These are phyloP conservation scores for Mucor circinelloides DNA, from an alignment of 371 early-diverging fungal species.

Conservation along the genomic window DNA sequence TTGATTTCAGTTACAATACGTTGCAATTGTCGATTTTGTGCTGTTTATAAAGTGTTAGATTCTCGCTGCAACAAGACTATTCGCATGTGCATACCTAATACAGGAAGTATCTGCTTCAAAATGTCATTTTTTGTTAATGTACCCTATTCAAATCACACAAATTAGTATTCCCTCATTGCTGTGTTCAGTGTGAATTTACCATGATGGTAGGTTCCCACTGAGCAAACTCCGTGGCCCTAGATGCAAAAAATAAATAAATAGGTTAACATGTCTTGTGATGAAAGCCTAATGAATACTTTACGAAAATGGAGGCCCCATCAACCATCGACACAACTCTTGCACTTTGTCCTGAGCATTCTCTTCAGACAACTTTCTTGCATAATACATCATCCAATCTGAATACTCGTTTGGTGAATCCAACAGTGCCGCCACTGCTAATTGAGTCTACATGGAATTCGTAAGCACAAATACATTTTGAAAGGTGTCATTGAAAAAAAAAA, in stretches of 20 bases:
- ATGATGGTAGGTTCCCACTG: conserved; percentile 32
- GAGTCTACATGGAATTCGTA: conserved; percentile 42
- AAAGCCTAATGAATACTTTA: conserved; percentile 20
- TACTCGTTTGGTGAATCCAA: conserved; percentile 68
- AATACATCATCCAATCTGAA: conserved; percentile 64
- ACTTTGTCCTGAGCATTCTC: conserved; percentile 64
- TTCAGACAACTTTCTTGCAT: conserved; percentile 71
- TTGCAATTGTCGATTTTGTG: conserved; percentile 53
- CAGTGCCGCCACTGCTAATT: conserved; percentile 62
- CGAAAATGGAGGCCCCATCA: conserved; percentile 65
- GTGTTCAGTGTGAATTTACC: conserved; percentile 15
- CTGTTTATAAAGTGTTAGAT: conserved; percentile 17
- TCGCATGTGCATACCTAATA: conserved; percentile 29
- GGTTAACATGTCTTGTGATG: neutral
- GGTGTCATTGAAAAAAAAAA: too few relatives aligned
- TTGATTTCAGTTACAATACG: conserved; percentile 45
- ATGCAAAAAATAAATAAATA: conserved; percentile 3
- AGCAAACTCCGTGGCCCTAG: conserved; percentile 11
- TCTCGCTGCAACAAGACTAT: neutral
- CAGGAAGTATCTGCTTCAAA: conserved; percentile 47
- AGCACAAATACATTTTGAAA: neutral
- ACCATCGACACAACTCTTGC: conserved; percentile 73
- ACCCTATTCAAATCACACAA: conserved; percentile 7
- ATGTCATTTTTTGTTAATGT: conserved; percentile 52
- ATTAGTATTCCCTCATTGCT: neutral